Percentiles rank a stretch among this genome's conserved stretches.
These are phyloP conservation scores for Colletotrichum sp. DNA, from an alignment of 2,329 filamentous ascomycete genomes.

Conservation along the genomic window DNA sequence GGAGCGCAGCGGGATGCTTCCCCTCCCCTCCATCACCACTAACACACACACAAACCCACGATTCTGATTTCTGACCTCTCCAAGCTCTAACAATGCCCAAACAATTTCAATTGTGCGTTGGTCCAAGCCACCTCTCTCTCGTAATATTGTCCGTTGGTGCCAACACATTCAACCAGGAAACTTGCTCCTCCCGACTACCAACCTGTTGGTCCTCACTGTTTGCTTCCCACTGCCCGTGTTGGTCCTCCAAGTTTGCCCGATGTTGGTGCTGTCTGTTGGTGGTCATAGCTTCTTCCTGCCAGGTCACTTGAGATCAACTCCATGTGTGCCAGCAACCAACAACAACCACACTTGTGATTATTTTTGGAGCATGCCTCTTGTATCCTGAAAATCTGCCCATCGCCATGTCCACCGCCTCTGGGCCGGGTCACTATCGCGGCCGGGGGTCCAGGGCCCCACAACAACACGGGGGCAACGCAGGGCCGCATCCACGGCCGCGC, in stretches of 20 bases:
- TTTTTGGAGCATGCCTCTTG: background rate
- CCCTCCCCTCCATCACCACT: background rate
- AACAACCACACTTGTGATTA: background rate
- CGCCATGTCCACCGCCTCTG: background rate
- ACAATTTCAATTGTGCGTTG: background rate
- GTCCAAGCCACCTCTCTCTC: background rate
- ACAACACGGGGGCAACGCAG: background rate
- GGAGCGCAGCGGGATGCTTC: background rate
- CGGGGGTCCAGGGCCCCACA: background rate
- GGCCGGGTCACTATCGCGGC: background rate
- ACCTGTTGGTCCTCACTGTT: background rate
- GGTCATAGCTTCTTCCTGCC: background rate
- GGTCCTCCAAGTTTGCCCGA: background rate
- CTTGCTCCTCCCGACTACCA: background rate
- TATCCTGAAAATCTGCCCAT: background rate
- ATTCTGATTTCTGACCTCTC: background rate
- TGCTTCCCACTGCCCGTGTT: background rate
- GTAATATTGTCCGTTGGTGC: background rate
- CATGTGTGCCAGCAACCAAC: background rate
- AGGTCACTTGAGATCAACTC: background rate
- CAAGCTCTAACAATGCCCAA: background rate
- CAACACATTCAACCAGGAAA: background rate
- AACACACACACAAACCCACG: background rate
- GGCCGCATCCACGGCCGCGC: slow-evolving; percentile 17
- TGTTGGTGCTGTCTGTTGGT: background rate